phyloP scores from a whole-genome alignment of 768 basidiomycete species.

The Boletellus ananiceps region DNA sequence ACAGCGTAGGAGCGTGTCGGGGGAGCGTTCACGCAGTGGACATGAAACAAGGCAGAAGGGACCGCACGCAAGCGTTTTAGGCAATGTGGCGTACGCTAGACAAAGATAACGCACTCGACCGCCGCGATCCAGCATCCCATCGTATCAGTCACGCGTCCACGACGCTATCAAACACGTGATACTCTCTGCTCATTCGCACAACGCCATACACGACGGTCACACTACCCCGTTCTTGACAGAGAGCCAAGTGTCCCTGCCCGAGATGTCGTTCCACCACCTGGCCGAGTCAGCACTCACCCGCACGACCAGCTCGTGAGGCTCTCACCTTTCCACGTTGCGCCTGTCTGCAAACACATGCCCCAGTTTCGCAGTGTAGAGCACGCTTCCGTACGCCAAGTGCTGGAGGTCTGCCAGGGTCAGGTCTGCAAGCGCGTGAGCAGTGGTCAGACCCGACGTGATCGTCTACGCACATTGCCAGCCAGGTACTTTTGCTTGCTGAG shows the following conservation, averaged over 20 bases:
- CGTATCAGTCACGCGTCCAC: too few relatives aligned
- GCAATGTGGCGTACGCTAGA: constrained; percentile 20
- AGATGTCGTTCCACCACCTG: constrained; percentile 53
- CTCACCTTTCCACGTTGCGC: constrained; percentile 44
- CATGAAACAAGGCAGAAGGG: constrained; percentile 16
- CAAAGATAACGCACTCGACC: not conserved
- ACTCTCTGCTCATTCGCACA: not conserved
- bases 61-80: constrained; percentile 14
- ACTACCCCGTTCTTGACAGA: constrained; percentile 37
- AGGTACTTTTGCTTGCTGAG: constrained; percentile 52
- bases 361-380: constrained; percentile 22
- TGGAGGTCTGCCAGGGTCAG: constrained; percentile 56
- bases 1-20: not conserved
- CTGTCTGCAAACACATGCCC: constrained; percentile 29
- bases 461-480: constrained; percentile 47
- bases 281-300: constrained; percentile 1
- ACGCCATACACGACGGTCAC: not conserved
- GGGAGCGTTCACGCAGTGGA: constrained; percentile 13
- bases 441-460: not conserved
- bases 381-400: constrained; percentile 47
- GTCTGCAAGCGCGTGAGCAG: constrained; percentile 22
- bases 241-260: constrained; percentile 41
- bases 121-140: too few relatives aligned
- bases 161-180: too few relatives aligned
- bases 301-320: not conserved